phyloP scores from a whole-genome alignment of 176 grass and related monocot genomes.

The Cocos nucifera region DNA sequence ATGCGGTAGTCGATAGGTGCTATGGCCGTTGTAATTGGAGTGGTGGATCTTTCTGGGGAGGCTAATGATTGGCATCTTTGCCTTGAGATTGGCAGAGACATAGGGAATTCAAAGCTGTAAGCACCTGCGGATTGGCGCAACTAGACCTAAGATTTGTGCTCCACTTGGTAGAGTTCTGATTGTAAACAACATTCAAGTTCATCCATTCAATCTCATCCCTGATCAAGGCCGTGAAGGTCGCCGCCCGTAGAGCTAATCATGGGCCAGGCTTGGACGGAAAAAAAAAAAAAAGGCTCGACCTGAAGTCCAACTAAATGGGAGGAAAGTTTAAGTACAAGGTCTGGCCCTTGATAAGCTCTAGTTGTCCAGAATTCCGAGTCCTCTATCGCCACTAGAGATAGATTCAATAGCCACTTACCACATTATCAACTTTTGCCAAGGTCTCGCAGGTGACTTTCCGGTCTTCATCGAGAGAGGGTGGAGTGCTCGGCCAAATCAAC shows the following conservation, averaged over 20 bases:
- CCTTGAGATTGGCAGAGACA: background rate
- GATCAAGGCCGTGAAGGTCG: slow-evolving; percentile 64
- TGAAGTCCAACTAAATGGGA: too few species aligned
- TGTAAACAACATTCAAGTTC: slow-evolving; percentile 68
- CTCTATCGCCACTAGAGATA: too few species aligned
- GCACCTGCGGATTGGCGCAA: slow-evolving; percentile 20
- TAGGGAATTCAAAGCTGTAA: too few species aligned
- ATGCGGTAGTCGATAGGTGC: slow-evolving; percentile 30
- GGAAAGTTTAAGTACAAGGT: too few species aligned
- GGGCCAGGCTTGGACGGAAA: too few species aligned
- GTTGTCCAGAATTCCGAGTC: slow-evolving; percentile 32
- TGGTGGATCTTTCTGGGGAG: slow-evolving; percentile 47
- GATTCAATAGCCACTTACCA: too few species aligned
- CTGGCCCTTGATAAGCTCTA: too few species aligned
- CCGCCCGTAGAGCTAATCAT: slow-evolving; percentile 26
- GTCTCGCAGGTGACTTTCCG: too few species aligned
- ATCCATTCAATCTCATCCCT: slow-evolving; percentile 51
- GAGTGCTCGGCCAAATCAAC: too few species aligned
- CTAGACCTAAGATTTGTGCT: slow-evolving; percentile 77
- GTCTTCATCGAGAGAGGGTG: too few species aligned
- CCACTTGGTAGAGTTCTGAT: slow-evolving; percentile 88
- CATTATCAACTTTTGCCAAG: too few species aligned
- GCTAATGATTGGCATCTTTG: slow-evolving; percentile 47
- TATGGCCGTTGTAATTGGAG: slow-evolving; percentile 10
- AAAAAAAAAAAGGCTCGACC: too few species aligned